Evolutionary conservation across 2,329 filamentous ascomycete species (phyloP).

Genomic region (Colletotrichum melonis): DNA sequence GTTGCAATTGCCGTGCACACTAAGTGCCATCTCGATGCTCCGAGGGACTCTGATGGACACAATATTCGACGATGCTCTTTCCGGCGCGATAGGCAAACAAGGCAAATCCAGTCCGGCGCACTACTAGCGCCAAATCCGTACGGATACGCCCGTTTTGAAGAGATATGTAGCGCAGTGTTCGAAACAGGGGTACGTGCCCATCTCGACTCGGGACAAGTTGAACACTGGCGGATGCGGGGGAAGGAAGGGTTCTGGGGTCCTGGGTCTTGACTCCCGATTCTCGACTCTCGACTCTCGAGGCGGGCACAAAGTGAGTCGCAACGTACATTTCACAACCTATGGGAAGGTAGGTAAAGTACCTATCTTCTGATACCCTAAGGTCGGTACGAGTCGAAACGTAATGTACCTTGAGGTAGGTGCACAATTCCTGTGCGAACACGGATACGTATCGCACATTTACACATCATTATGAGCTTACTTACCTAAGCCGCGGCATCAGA

Average conservation of each 20-base stretch:
- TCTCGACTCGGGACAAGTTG: not conserved
- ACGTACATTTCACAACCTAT: too few relatives aligned
- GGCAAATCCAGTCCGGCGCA: not conserved
- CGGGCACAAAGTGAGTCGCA: not conserved
- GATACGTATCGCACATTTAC: not conserved
- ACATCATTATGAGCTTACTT: not conserved
- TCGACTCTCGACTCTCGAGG: not conserved
- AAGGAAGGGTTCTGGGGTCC: not conserved
- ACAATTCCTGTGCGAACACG: too few relatives aligned
- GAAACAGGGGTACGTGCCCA: not conserved
- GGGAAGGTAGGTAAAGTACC: too few relatives aligned
- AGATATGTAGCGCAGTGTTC: not conserved
- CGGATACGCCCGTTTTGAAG: not conserved
- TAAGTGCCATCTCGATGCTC: slow-evolving; percentile 1
- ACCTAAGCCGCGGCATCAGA: not conserved
- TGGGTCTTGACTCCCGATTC: not conserved
- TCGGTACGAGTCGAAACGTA: too few relatives aligned
- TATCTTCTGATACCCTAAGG: too few relatives aligned
- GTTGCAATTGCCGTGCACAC: not conserved
- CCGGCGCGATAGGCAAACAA: not conserved
- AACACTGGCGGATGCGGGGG: not conserved
- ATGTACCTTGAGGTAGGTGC: too few relatives aligned
- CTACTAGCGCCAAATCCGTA: not conserved
- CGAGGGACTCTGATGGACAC: not conserved
- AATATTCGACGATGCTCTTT: not conserved